Evolutionary conservation across 2,329 filamentous ascomycete species (phyloP).

Genomic region (Aspergillus fructus): DNA sequence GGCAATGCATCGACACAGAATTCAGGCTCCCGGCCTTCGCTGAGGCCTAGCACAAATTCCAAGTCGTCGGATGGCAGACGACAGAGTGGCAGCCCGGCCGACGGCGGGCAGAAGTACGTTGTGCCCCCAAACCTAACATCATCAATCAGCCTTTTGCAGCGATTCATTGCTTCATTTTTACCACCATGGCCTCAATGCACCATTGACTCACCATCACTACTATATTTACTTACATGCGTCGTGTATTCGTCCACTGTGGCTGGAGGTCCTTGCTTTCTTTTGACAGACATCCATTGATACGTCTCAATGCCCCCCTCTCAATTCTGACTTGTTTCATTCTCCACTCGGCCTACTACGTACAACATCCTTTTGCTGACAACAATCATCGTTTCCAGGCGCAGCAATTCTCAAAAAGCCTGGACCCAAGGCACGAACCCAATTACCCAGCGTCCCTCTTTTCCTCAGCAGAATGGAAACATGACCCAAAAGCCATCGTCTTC

Average conservation of each 20-base stretch:
- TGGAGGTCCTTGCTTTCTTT: neutral
- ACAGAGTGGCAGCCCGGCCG: slow-evolving; percentile 56
- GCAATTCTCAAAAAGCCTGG: slow-evolving; percentile 61
- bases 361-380: neutral
- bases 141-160: slow-evolving; percentile 3
- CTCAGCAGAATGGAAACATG: slow-evolving; percentile 56
- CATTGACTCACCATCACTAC: neutral
- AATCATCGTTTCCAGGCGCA: slow-evolving; percentile 41
- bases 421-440: slow-evolving; percentile 61
- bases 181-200: neutral
- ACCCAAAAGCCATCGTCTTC: slow-evolving; percentile 42
- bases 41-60: slow-evolving; percentile 51
- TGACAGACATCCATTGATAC: neutral
- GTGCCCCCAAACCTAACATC: slow-evolving; percentile 8
- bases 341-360: neutral
- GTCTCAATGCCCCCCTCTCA: neutral
- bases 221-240: neutral
- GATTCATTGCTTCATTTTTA: slow-evolving; percentile 15
- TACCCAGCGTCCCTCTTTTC: slow-evolving; percentile 54
- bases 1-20: slow-evolving; percentile 39
- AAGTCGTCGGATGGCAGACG: slow-evolving; percentile 56
- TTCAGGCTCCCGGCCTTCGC: slow-evolving; percentile 42
- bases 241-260: neutral
- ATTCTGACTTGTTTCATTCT: neutral
- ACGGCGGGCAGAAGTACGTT: slow-evolving; percentile 56